Base-by-base conservation (phyloP, 2,329 filamentous ascomycete species). In the Lachnellula arida region DNA sequence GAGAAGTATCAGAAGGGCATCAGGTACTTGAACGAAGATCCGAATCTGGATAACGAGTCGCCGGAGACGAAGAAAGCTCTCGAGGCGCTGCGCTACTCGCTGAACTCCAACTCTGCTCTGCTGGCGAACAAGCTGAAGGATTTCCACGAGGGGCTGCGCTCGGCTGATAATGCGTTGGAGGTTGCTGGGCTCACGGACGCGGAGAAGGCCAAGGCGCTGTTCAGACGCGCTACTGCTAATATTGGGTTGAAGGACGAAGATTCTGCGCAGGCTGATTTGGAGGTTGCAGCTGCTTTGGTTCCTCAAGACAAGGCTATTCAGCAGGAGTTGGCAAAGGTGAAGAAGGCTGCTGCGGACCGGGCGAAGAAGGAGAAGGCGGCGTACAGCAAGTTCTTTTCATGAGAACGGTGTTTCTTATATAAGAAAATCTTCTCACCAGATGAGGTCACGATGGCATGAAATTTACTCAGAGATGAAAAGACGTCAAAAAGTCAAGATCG, bases 1-100 rank as follows among this genome's bases (percentile, higher is more conserved):
- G 85, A 87, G 58, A 99, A 99, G 77, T 99, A 99, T 76, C 85
- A 95, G 72, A 99, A 99, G 78, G 92, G 85, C 17, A 75, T 96
- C 59, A 85, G 91, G 66, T 97, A 96, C 73, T 78, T 96, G 58
- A 89, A 93, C 72, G 89, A 95, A 72, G 89, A 92, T 68, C 87
- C 88, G 0, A 84, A 89, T 49, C 73, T 83, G 12, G 88, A 94
- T 43, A 80, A 83, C 46, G 90, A 93, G 64, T 80, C 87, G 4
- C 77, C 81, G 46, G 85, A 87, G 39, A 81, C 87, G 40, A 86
- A 84, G 66, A 72, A 76, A 23, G 80, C 87, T 61, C 79, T 97
- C 58, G 81, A 84, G 56, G 77, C 86, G 39, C 80, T 97, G 54
- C 89, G 92, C 64, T 89, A 97, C 74, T 85, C 85, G 14, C 81